A percentile compares a stretch with the other conserved stretches of the same genome.
Evolutionary conservation across 2,329 filamentous ascomycete genomes (phyloP).

Genomic region (Colletotrichum chrysophilum): DNA sequence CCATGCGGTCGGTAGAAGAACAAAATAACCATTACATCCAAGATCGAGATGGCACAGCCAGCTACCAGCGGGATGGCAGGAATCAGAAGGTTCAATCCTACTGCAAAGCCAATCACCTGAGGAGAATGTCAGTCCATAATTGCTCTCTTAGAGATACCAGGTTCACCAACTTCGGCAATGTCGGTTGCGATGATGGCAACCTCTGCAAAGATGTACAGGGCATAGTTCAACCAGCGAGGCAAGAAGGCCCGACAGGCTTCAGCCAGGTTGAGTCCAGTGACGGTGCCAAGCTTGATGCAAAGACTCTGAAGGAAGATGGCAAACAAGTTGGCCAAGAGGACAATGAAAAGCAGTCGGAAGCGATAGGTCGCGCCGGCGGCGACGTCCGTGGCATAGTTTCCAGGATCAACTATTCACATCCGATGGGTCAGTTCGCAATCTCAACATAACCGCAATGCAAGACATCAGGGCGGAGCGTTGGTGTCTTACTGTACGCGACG

Average conservation of each 20-base stretch:
- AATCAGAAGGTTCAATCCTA: conserved; percentile 70
- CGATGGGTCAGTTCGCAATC: background rate
- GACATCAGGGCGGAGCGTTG: accelerated
- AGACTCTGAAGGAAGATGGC: conserved; percentile 74
- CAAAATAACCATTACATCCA: conserved; percentile 71
- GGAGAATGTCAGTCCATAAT: background rate
- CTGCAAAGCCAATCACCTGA: conserved; percentile 72
- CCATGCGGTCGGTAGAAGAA: conserved; percentile 68
- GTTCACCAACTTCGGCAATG: conserved; percentile 62
- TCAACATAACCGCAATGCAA: background rate
- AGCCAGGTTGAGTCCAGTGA: conserved; percentile 71
- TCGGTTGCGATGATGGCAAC: conserved; percentile 74
- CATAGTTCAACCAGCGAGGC: conserved; percentile 67
- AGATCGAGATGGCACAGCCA: conserved; percentile 71
- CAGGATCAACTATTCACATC: conserved; percentile 53
- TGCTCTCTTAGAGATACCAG: too few relatives aligned
- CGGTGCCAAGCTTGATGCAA: conserved; percentile 71
- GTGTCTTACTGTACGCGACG: conserved; percentile 59
- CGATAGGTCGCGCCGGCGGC: conserved; percentile 70
- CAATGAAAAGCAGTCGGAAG: conserved; percentile 71
- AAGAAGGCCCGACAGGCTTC: conserved; percentile 70
- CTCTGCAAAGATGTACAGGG: conserved; percentile 68
- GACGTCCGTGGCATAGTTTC: conserved; percentile 75
- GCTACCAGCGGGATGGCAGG: conserved; percentile 69
- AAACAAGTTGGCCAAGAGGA: conserved; percentile 72